Base-by-base conservation (phyloP, 768 basidiomycete genomes). In the Tephrocybe sp. region DNA sequence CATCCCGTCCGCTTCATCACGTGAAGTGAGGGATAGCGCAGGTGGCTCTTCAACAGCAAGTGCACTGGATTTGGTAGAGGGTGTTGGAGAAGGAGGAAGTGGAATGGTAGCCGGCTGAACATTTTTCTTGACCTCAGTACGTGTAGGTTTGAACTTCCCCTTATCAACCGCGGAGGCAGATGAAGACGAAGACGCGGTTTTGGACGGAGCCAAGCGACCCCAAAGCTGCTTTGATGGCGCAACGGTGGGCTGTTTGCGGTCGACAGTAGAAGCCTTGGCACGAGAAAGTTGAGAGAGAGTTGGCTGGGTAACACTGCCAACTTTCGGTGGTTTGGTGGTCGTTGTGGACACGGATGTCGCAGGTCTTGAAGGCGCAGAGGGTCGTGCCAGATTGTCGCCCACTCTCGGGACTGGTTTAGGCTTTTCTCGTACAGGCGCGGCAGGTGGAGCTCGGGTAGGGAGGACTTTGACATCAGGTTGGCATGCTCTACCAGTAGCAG, bases 11-110 rank as follows among this genome's bases (percentile, higher is more conserved):
- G n/a, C n/a, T 43, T 50, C 28, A 5, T 30, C 11, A n/a, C 6
- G 14, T 36, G 34, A 4, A 36, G 5, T 7, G 15, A 36, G 34
- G 4, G 45, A 28, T 7, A 18, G 25, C 20, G 48, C 25, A 34
- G 47, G 9, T 32, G 15, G 39, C 14, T 45, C 43, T 34, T 32
- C 33, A 6, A 14, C 37, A 24, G 26, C 14, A 5, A 11, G 11
- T 30, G 11, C 11, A 10, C 28, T 15, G 37, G 28, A 20, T 5
- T 18, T 24, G 4, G 28, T 12, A 42, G 48, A 39, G 20, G 54
- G 63, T 30, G 58, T 49, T 17, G 74, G 71, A 18, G 73, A 73
- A 11, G 68, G 63, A 24, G 73, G 73, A 40, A 74, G 63, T 12
- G 72, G 67, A 37, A 73, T 57, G 48, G 62, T 57, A 1, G 63